Evolutionary conservation across 805 yeast genomes (phyloP).

Genomic region (Cyberlindnera meyerae): DNA sequence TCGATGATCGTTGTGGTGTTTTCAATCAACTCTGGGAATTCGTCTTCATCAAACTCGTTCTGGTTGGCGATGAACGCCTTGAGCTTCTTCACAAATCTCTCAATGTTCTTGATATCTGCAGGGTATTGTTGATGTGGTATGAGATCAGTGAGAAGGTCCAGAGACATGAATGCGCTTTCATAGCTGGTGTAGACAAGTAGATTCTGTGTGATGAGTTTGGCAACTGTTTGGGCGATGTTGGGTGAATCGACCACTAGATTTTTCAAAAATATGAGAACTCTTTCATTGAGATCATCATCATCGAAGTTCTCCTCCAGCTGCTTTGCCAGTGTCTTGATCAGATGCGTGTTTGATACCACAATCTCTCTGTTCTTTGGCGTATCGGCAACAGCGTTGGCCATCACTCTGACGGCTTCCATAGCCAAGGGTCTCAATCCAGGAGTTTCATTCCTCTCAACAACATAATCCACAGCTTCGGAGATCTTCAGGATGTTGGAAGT

Average conservation of each 20-base stretch:
- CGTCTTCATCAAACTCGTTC: slow-evolving; percentile 21
- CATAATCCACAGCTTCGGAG: slow-evolving; percentile 9
- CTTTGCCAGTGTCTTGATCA: slow-evolving; percentile 8
- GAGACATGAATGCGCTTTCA: slow-evolving; percentile 10
- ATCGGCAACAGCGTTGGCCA: slow-evolving; percentile 27
- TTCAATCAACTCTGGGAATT: slow-evolving; percentile 17
- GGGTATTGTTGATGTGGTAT: slow-evolving; percentile 7
- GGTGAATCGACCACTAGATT: slow-evolving; percentile 20
- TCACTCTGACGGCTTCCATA: slow-evolving; percentile 20
- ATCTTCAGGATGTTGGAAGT: slow-evolving; percentile 14
- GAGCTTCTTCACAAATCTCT: slow-evolving; percentile 9
- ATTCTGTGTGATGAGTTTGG: slow-evolving; percentile 10
- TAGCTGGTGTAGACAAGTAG: slow-evolving; percentile 14
- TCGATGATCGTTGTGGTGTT: slow-evolving; percentile 19
- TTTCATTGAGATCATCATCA: slow-evolving; percentile 20
- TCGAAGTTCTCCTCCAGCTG: slow-evolving; percentile 18
- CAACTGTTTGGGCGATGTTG: slow-evolving; percentile 8
- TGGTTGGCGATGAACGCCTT: not conserved
- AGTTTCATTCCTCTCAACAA: slow-evolving; percentile 2
- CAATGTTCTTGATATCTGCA: slow-evolving; percentile 7
- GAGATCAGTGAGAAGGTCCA: slow-evolving; percentile 18
- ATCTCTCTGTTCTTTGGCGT: slow-evolving; percentile 18
- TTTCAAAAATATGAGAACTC: slow-evolving; percentile 15
- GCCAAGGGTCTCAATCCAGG: slow-evolving; percentile 9
- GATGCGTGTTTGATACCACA: slow-evolving; percentile 5